phyloP scores from a whole-genome alignment of 345 rosid species.

The Luvunga scandens region DNA sequence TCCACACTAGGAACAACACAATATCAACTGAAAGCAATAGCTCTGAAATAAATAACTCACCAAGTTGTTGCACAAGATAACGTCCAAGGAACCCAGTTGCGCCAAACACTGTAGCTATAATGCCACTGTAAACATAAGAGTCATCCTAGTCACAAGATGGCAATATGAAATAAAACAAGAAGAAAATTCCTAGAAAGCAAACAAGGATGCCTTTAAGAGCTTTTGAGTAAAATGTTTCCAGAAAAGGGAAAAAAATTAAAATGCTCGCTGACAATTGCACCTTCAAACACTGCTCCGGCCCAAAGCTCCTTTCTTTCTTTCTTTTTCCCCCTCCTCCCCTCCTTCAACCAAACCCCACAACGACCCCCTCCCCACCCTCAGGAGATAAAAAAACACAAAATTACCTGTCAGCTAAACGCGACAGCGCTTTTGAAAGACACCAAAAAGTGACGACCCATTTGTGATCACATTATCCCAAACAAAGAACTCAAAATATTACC shows the following conservation, averaged over 20 bases:
- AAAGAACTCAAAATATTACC: neutral
- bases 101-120: conserved; percentile 94
- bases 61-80: conserved; percentile 96
- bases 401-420: neutral
- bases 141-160: neutral
- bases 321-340: too few relatives aligned
- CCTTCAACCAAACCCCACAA: too few relatives aligned
- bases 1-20: neutral
- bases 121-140: conserved; percentile 54
- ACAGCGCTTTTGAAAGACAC: neutral
- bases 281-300: neutral
- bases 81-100: conserved; percentile 99
- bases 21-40: neutral
- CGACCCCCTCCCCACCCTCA: too few relatives aligned
- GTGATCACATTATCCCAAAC: neutral
- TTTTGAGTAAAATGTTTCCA: neutral
- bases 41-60: conserved; percentile 40
- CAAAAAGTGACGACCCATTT: neutral
- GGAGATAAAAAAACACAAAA: too few relatives aligned
- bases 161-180: neutral
- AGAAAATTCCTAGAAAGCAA: neutral
- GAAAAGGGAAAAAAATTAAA: neutral
- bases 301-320: neutral
- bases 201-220: neutral
- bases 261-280: neutral